A percentile compares a stretch with the other conserved stretches of the same genome.
phyloP scores from a whole-genome alignment of 2,329 filamentous ascomycete species.

The Aureobasidium melanogenum region DNA sequence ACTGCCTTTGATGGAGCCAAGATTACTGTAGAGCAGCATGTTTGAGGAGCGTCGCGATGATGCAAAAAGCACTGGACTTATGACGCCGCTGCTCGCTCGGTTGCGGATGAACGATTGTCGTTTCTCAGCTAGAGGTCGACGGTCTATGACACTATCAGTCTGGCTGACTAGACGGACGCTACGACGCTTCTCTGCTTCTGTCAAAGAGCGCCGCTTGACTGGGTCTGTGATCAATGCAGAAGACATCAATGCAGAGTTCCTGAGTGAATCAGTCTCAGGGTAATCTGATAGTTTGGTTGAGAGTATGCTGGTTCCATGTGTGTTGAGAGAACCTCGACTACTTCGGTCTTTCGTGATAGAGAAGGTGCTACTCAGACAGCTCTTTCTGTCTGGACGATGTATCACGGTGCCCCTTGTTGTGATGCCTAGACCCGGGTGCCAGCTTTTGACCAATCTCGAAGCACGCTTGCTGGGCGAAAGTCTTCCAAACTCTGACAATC shows the following conservation, averaged over 20 bases:
- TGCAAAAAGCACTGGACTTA: conserved; percentile 30
- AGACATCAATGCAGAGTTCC: conserved; percentile 18
- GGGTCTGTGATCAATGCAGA: background rate
- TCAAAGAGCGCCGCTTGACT: conserved; percentile 16
- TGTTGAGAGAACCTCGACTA: conserved; percentile 31
- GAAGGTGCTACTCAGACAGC: conserved; percentile 19
- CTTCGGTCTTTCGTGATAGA: conserved; percentile 21
- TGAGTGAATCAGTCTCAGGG: conserved; percentile 23
- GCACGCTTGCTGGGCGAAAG: conserved; percentile 24
- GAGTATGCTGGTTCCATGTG: conserved; percentile 31
- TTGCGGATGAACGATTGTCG: conserved; percentile 35
- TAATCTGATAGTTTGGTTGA: conserved; percentile 32
- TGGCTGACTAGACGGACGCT: conserved; percentile 33
- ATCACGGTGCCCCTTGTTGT: conserved; percentile 17
- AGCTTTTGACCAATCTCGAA: conserved; percentile 18
- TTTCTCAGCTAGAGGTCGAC: conserved; percentile 31
- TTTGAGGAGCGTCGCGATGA: conserved; percentile 16
- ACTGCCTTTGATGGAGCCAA: background rate
- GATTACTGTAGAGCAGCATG: background rate
- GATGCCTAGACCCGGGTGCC: conserved; percentile 5
- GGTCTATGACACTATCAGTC: conserved; percentile 29
- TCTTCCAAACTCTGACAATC: conserved; percentile 25
- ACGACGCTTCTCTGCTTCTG: conserved; percentile 26
- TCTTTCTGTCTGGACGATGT: conserved; percentile 20
- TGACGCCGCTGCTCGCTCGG: conserved; percentile 29